Conservation (phyloP, 2,329 filamentous ascomycete species). For the Colletotrichum sp. region DNA sequence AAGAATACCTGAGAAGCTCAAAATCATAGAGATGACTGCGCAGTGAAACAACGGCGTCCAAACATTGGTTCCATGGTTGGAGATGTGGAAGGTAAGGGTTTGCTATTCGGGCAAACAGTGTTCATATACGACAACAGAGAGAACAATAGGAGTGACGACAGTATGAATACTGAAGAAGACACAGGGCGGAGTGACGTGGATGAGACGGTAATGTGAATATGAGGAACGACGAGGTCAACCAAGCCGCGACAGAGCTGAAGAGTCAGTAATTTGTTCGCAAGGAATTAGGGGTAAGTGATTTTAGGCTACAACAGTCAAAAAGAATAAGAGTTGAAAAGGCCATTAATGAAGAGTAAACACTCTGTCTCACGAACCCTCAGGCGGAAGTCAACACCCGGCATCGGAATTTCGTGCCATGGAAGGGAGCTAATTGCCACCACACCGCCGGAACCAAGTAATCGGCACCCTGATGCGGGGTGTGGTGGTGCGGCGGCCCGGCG, state of each 20-base stretch:
- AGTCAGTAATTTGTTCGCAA: background rate
- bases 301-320: background rate
- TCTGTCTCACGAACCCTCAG: background rate
- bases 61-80: too few species aligned
- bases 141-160: background rate
- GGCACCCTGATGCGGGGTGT: conserved; percentile 10
- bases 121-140: background rate
- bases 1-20: accelerated
- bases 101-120: too few species aligned
- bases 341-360: background rate
- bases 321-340: background rate
- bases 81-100: too few species aligned
- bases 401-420: background rate
- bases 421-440: background rate
- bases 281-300: background rate
- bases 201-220: background rate
- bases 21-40: background rate
- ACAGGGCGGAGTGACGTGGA: background rate
- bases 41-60: background rate
- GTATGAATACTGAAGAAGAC: background rate
- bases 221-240: background rate
- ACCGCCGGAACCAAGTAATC: background rate
- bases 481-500: background rate
- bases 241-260: background rate
- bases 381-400: background rate